Percentiles rank a stretch among this genome's conserved stretches.
Conservation (phyloP, 2,329 filamentous ascomycete species). For the Trichoderma aggressivum region DNA sequence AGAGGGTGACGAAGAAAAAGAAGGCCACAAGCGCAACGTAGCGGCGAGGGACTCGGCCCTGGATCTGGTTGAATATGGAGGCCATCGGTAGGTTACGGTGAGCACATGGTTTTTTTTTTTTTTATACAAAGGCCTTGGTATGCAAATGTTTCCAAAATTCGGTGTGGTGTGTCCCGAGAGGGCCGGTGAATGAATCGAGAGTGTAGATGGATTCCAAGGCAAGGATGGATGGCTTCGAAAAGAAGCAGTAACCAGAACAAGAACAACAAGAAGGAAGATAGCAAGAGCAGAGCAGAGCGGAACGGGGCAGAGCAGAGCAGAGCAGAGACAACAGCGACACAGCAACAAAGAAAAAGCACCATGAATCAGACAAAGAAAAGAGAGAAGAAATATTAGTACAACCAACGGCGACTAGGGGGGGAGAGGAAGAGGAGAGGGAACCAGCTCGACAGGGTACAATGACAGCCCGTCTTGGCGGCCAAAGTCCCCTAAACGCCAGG, state of each 20-base stretch:
- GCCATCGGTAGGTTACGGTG: neutral
- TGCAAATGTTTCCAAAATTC: neutral
- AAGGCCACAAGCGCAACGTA: slow-evolving; percentile 32
- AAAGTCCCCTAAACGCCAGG: neutral
- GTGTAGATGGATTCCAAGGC: neutral
- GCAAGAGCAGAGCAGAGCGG: neutral
- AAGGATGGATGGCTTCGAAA: neutral
- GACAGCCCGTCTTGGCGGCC: neutral
- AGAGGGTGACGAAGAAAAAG: slow-evolving; percentile 24
- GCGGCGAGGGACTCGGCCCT: slow-evolving; percentile 34
- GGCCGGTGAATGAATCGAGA: neutral
- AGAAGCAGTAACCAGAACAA: neutral
- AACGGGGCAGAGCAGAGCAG: too few species aligned
- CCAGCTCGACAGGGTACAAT: neutral
- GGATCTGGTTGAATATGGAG: slow-evolving; percentile 32
- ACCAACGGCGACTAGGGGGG: neutral
- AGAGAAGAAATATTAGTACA: neutral
- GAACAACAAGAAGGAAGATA: too few species aligned
- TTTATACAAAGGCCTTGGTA: neutral
- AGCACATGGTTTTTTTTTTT: slow-evolving; percentile 6
- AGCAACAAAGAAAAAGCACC: neutral
- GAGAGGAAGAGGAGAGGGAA: neutral
- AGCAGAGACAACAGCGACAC: too few species aligned
- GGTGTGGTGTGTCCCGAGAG: neutral
- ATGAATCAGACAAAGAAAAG: neutral